These are phyloP conservation scores for Cyclotella kingstonii DNA, from an alignment of 108 stramenopile species.

Conservation along the genomic window DNA sequence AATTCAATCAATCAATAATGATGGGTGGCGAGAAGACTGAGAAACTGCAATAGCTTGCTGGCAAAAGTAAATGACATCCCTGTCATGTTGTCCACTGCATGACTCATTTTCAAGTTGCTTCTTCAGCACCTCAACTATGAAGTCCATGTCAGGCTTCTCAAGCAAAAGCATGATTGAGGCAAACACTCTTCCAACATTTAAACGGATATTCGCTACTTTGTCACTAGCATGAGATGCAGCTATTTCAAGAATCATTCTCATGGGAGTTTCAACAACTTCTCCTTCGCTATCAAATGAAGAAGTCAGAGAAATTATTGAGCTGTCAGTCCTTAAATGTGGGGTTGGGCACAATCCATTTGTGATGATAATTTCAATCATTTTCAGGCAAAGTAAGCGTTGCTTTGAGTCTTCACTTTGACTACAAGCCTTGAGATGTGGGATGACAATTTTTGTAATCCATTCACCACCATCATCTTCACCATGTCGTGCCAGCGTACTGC, in stretches of 20 bases:
- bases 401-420: slow-evolving; percentile 63
- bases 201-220: slow-evolving; percentile 76
- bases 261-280: slow-evolving; percentile 38
- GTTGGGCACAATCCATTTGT: slow-evolving; percentile 48
- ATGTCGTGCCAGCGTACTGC: slow-evolving; percentile 78
- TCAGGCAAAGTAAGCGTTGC: slow-evolving; percentile 74
- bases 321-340: slow-evolving; percentile 6
- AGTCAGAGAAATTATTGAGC: slow-evolving; percentile 3
- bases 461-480: slow-evolving; percentile 75
- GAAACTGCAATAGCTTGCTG: slow-evolving; percentile 38
- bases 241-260: slow-evolving; percentile 61
- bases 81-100: slow-evolving; percentile 51
- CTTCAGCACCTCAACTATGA: slow-evolving; percentile 52
- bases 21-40: slow-evolving; percentile 3
- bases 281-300: slow-evolving; percentile 8
- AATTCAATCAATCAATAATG: neutral
- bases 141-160: slow-evolving; percentile 61
- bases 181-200: slow-evolving; percentile 81
- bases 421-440: slow-evolving; percentile 71
- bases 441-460: slow-evolving; percentile 79
- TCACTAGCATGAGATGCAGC: slow-evolving; percentile 73
- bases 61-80: slow-evolving; percentile 83
- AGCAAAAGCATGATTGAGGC: slow-evolving; percentile 52
- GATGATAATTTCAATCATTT: slow-evolving; percentile 84
- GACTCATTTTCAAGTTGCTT: slow-evolving; percentile 74